Conservation (phyloP, 345 rosid genomes). For the Hibiscus syriacus region DNA sequence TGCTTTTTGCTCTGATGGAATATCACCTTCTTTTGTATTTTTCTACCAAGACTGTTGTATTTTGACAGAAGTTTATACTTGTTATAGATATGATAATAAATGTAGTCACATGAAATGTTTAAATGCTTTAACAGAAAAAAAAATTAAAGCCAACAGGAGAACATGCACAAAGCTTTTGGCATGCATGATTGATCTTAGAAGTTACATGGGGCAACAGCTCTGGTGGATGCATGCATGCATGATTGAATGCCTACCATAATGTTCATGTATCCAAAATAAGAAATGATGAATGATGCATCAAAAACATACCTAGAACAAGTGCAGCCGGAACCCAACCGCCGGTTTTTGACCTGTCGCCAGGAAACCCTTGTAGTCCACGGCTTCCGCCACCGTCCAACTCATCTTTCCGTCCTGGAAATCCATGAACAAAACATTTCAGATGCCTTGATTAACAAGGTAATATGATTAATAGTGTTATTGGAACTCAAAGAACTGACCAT, state of each 20-base stretch:
- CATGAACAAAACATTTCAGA: not conserved
- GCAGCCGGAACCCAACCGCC: slow-evolving; percentile 71
- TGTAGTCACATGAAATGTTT: not conserved
- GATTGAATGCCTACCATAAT: not conserved
- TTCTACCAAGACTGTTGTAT: not conserved
- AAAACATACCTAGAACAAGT: too few relatives aligned
- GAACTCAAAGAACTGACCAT: slow-evolving; percentile 20
- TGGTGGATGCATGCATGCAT: not conserved
- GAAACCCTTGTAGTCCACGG: slow-evolving; percentile 43
- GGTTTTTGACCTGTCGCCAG: slow-evolving; percentile 56
- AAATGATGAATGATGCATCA: not conserved
- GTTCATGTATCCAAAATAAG: not conserved
- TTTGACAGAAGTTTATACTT: not conserved
- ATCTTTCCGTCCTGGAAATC: slow-evolving; percentile 36
- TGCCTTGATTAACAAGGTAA: not conserved
- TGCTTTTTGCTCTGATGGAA: slow-evolving; percentile 2
- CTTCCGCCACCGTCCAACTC: slow-evolving; percentile 48
- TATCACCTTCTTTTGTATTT: not conserved
- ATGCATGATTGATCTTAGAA: not conserved
- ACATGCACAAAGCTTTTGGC: not conserved
- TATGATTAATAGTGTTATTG: not conserved
- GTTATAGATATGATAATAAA: not conserved
- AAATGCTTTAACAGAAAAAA: not conserved
- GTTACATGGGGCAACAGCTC: not conserved
- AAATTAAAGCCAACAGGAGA: not conserved